Base-by-base conservation (phyloP, 495 filamentous ascomycete genomes). In the Aspergillus egyptiacus region DNA sequence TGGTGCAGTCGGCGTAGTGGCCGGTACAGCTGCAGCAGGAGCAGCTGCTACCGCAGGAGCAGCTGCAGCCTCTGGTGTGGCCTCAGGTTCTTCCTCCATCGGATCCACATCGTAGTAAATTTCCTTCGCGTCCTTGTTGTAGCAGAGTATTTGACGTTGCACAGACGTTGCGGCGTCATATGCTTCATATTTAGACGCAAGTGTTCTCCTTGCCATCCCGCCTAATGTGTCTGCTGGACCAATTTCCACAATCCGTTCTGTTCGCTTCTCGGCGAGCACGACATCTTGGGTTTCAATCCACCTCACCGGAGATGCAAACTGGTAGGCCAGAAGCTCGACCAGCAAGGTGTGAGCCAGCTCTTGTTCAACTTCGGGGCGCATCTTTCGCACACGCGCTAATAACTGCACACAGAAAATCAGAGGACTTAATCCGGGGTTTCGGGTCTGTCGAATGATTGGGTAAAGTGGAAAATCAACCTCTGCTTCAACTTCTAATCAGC, bases 251-350 rank as follows among this genome's bases (percentile, higher is more conserved):
- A 99, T 91, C 54, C 94, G 83, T 76, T 99, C 93, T 14, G 93
- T 95, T 35, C 82, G 83, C 70, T 95, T 91, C 66, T 97, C 91
- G 34, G 83, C 90, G 33, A 99, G 86, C 58, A 99, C 88, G 45
- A 99, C 94, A 89, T 99, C 93, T 72, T 99, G 93, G 6, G 93
- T 97, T 71, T 97, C 93, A 68, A 99, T 99, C 80, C 93, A 99
- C 81, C 93, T 83, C 50, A 99, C 93, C 23, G 93, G 93, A 18
- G 90, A 96, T 57, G 93, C 93, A 69, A 99, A 99, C 67, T 99
- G 93, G 71, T 97, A 97, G 68, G 94, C 94, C 48, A 99, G 82
- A 39, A 99, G 85, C 81, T 98, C 93, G 48, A 98, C 87, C 60
- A 98, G 83, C 70, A 98, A 80, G 56, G 91, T 98, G 71, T 98